Conservation (phyloP, 2,329 filamentous ascomycete genomes). For the Mycocentrospora acerina region DNA sequence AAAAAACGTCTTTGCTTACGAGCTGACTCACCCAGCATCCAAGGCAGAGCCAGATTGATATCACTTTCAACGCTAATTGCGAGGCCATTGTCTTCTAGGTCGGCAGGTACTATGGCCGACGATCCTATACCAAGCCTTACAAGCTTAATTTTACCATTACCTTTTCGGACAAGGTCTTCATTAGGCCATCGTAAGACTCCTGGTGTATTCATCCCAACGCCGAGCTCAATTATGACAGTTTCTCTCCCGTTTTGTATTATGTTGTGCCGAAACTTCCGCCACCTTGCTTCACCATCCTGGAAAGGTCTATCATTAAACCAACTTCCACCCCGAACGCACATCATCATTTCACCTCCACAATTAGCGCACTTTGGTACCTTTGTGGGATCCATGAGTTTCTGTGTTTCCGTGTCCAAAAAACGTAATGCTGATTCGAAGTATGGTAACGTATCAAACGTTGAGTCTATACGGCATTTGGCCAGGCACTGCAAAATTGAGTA, state of each 20-base stretch:
- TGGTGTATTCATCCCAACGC: slow-evolving; percentile 27
- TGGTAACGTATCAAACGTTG: slow-evolving; percentile 20
- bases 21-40: too few relatives aligned
- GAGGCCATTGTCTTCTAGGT: slow-evolving; percentile 15
- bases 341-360: slow-evolving; percentile 27
- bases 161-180: slow-evolving; percentile 18
- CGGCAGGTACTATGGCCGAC: slow-evolving; percentile 11
- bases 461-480: slow-evolving; percentile 29
- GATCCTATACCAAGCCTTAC: slow-evolving; percentile 17
- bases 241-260: slow-evolving; percentile 10
- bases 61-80: slow-evolving; percentile 17
- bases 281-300: slow-evolving; percentile 17
- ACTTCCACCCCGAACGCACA: slow-evolving; percentile 29
- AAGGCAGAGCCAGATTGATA: slow-evolving; percentile 13
- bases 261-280: slow-evolving; percentile 16
- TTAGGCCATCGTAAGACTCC: slow-evolving; percentile 24
- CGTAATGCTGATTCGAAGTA: slow-evolving; percentile 24
- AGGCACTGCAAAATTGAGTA: slow-evolving; percentile 36
- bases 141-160: slow-evolving; percentile 17
- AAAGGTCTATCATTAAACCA: slow-evolving; percentile 34
- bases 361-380: slow-evolving; percentile 24
- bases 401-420: slow-evolving; percentile 20
- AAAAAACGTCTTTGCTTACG: too few relatives aligned
- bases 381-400: slow-evolving; percentile 17
- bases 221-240: slow-evolving; percentile 22